A percentile compares a stretch with the other conserved stretches of the same genome.
Evolutionary conservation across 2,329 filamentous ascomycete species (phyloP).

Genomic region (Hypoxylon sp.): DNA sequence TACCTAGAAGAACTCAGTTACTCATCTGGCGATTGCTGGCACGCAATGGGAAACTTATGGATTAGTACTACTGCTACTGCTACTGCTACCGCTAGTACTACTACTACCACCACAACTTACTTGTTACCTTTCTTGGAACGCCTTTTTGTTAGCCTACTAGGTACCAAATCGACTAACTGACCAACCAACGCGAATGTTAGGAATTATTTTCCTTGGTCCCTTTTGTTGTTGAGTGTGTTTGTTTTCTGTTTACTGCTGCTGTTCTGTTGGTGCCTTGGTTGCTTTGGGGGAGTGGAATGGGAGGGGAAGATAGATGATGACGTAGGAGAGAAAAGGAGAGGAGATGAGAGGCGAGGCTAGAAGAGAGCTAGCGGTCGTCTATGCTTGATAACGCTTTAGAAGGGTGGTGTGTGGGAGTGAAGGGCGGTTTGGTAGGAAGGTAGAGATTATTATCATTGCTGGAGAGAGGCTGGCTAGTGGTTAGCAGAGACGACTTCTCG

Average conservation of each 20-base stretch:
- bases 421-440: background rate
- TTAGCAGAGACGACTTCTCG: slow-evolving; percentile 7
- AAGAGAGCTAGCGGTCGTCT: background rate
- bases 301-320: background rate
- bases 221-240: slow-evolving; percentile 6
- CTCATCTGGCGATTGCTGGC: slow-evolving; percentile 39
- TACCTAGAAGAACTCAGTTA: slow-evolving; percentile 28
- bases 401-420: slow-evolving; percentile 1
- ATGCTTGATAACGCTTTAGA: background rate
- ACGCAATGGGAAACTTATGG: slow-evolving; percentile 38
- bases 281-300: background rate
- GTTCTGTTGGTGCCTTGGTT: slow-evolving; percentile 11
- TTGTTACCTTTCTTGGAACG: slow-evolving; percentile 21
- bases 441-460: too few relatives aligned
- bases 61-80: slow-evolving; percentile 6
- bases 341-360: background rate
- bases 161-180: background rate
- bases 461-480: slow-evolving; percentile 1
- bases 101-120: background rate
- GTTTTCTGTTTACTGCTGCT: slow-evolving; percentile 10
- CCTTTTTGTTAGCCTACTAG: slow-evolving; percentile 20
- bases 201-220: slow-evolving; percentile 38
- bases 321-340: background rate
- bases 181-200: slow-evolving; percentile 36
- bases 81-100: background rate